A percentile compares a stretch with the other conserved stretches of the same genome.
Conservation (phyloP, 2,329 filamentous ascomycete genomes). For the Colletotrichum sp. region DNA sequence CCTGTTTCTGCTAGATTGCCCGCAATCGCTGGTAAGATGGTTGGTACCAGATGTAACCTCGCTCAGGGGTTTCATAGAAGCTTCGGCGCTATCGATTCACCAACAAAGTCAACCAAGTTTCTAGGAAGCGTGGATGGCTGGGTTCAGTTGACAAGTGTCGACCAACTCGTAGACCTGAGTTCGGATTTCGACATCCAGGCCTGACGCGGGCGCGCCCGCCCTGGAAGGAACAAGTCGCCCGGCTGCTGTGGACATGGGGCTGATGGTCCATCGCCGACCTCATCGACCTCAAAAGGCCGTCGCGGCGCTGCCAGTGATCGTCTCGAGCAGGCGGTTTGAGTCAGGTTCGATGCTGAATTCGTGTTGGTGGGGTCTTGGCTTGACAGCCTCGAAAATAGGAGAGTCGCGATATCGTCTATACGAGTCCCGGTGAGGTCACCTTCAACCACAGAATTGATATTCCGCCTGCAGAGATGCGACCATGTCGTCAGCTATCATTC, state of each 20-base stretch:
- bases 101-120: background rate
- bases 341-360: background rate
- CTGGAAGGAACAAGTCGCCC: background rate
- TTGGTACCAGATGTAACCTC: background rate
- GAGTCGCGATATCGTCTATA: background rate
- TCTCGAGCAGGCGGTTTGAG: background rate
- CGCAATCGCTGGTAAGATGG: background rate
- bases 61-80: slow-evolving; percentile 7
- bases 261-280: background rate
- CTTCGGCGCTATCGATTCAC: slow-evolving; percentile 12
- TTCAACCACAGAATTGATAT: background rate
- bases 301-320: background rate
- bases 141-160: background rate
- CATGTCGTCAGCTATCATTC: background rate
- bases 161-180: background rate
- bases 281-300: background rate
- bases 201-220: background rate
- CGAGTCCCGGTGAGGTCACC: background rate
- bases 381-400: background rate
- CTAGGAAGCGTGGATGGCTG: background rate
- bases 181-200: background rate
- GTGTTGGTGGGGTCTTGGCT: background rate
- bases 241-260: background rate
- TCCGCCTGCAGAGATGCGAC: background rate
- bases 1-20: slow-evolving; percentile 3